Percentiles rank a stretch among this genome's conserved stretches.
phyloP scores from a whole-genome alignment of 2,329 filamentous ascomycete species.

The Fusarium sacchari region DNA sequence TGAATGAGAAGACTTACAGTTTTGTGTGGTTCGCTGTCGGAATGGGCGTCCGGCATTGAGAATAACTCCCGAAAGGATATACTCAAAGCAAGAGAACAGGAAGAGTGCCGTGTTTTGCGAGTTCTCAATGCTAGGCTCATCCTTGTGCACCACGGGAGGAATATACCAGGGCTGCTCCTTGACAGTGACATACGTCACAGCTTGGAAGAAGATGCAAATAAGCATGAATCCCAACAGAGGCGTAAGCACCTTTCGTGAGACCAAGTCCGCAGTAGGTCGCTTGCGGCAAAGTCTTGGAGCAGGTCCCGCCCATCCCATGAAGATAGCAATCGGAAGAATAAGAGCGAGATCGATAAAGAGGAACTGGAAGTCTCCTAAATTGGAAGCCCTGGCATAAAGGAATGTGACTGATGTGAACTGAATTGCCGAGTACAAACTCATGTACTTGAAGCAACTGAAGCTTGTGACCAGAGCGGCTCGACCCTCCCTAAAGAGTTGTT shows the following conservation, averaged over 20 bases:
- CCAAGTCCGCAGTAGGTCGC: conserved; percentile 88
- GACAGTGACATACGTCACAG: conserved; percentile 77
- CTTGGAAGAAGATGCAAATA: conserved; percentile 82
- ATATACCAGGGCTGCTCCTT: conserved; percentile 86
- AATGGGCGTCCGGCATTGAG: conserved; percentile 93
- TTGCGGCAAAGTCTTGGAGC: conserved; percentile 82
- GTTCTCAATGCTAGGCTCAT: conserved; percentile 88
- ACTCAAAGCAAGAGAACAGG: conserved; percentile 91
- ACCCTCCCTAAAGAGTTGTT: conserved; percentile 72
- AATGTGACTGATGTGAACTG: conserved; percentile 98
- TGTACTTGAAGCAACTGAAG: conserved; percentile 99
- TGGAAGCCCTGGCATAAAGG: conserved; percentile 91
- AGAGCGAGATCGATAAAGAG: conserved; percentile 93
- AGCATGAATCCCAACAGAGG: conserved; percentile 89
- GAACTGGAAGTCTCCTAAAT: conserved; percentile 97
- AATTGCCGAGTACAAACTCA: conserved; percentile 99
- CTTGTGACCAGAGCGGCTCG: conserved; percentile 96
- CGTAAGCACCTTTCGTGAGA: conserved; percentile 90
- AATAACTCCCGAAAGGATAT: conserved; percentile 89
- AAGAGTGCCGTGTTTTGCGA: conserved; percentile 95
- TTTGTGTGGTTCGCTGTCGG: conserved; percentile 80
- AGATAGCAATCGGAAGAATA: conserved; percentile 95
- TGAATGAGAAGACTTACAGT: conserved; percentile 65
- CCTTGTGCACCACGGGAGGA: conserved; percentile 78
- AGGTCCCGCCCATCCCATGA: conserved; percentile 97